Conservation (phyloP, 768 basidiomycete genomes). For the Suillus weaverae region DNA sequence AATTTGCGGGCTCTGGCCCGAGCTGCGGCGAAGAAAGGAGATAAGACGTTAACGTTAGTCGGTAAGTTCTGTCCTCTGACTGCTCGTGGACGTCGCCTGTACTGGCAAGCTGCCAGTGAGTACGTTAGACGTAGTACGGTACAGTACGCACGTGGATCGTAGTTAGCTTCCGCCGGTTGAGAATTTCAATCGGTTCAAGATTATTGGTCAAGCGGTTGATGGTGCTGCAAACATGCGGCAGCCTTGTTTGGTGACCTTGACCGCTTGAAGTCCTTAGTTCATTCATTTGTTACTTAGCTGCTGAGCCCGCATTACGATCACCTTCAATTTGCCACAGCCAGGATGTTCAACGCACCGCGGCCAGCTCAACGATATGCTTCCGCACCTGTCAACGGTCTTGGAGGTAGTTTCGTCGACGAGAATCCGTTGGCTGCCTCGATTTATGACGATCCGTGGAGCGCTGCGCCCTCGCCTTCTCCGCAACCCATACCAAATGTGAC, state of each 20-base stretch:
- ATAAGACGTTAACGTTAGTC: not conserved
- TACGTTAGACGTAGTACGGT: not conserved
- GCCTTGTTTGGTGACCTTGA: constrained; percentile 15
- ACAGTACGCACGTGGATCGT: not conserved
- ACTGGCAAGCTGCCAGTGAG: not conserved
- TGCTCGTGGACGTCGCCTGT: not conserved
- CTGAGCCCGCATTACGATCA: not conserved
- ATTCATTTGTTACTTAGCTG: not conserved
- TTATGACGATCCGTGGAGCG: constrained; percentile 84
- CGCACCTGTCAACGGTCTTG: constrained; percentile 57
- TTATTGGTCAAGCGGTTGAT: not conserved
- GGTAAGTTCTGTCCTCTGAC: not conserved
- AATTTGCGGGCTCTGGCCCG: not conserved
- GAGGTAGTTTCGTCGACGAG: constrained; percentile 73
- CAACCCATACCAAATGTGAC: constrained; percentile 54
- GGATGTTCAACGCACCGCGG: constrained; percentile 86
- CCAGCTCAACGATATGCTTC: constrained; percentile 67
- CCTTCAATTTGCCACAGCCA: constrained; percentile 15
- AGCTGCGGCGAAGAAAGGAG: not conserved
- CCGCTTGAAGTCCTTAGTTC: not conserved
- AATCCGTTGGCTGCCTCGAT: constrained; percentile 72
- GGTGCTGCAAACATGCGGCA: constrained; percentile 11
- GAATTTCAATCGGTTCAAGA: not conserved
- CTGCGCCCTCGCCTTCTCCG: constrained; percentile 69
- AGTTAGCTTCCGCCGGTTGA: not conserved